Evolutionary conservation across 345 rosid species (phyloP).

Genomic region (Salix udensis): DNA sequence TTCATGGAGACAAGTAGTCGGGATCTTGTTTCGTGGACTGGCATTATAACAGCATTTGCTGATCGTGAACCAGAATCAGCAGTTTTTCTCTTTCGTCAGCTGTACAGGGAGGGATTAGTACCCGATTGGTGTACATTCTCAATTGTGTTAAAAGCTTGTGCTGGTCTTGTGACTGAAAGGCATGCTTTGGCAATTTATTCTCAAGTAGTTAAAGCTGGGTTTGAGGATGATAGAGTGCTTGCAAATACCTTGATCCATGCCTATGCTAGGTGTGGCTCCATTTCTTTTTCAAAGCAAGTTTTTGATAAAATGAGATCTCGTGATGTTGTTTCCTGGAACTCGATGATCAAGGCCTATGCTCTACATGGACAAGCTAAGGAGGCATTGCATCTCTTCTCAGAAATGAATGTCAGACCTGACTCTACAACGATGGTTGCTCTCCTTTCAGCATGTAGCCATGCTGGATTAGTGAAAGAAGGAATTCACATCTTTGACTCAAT

Average conservation of each 20-base stretch:
- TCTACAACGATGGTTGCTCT: slow-evolving; percentile 72
- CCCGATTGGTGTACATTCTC: slow-evolving; percentile 86
- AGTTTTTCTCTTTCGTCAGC: slow-evolving; percentile 52
- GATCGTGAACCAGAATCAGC: slow-evolving; percentile 62
- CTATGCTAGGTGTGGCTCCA: slow-evolving; percentile 70
- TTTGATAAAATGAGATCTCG: slow-evolving; percentile 53
- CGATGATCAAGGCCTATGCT: slow-evolving; percentile 80
- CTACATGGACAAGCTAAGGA: slow-evolving; percentile 73
- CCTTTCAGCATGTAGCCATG: slow-evolving; percentile 85
- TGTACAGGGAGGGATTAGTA: slow-evolving; percentile 39
- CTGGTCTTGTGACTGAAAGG: slow-evolving; percentile 60
- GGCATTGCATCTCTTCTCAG: slow-evolving; percentile 49
- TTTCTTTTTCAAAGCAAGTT: slow-evolving; percentile 56
- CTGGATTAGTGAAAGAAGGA: slow-evolving; percentile 77
- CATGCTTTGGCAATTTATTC: slow-evolving; percentile 59
- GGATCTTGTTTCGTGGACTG: slow-evolving; percentile 77
- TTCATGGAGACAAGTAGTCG: slow-evolving; percentile 44
- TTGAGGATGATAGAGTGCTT: slow-evolving; percentile 55
- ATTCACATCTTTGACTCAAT: slow-evolving; percentile 55
- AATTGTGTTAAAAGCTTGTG: slow-evolving; percentile 72
- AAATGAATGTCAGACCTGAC: slow-evolving; percentile 66
- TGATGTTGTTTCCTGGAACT: slow-evolving; percentile 77
- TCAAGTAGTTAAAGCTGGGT: slow-evolving; percentile 57
- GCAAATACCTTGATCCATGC: slow-evolving; percentile 79
- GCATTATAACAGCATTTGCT: slow-evolving; percentile 70